Evolutionary conservation across 106 monocot genomes (phyloP).

Genomic region (Allium fistulosum): DNA sequence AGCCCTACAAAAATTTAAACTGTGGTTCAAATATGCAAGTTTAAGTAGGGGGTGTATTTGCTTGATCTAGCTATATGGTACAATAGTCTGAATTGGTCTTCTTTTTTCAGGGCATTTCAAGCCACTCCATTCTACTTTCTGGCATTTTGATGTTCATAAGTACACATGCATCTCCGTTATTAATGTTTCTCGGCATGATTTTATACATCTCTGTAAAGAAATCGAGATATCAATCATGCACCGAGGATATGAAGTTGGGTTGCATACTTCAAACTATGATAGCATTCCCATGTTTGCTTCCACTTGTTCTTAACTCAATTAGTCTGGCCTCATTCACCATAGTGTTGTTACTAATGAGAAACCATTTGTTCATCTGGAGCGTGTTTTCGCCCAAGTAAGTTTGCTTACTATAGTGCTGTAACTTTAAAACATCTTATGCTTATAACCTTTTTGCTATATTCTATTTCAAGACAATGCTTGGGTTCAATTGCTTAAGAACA

Average conservation of each 20-base stretch:
- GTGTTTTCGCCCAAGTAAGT: slow-evolving; percentile 99
- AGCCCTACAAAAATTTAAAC: too few species aligned
- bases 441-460: too few species aligned
- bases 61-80: too few species aligned
- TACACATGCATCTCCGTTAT: slow-evolving; percentile 68
- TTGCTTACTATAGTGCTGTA: neutral
- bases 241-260: slow-evolving; percentile 17
- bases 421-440: neutral
- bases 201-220: slow-evolving; percentile 37
- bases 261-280: slow-evolving; percentile 32
- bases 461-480: too few species aligned
- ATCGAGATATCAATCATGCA: slow-evolving; percentile 6
- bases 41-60: neutral
- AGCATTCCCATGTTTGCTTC: slow-evolving; percentile 70
- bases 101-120: slow-evolving; percentile 72
- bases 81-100: too few species aligned
- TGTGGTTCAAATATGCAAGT: too few species aligned
- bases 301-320: slow-evolving; percentile 72
- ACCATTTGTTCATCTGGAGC: slow-evolving; percentile 96
- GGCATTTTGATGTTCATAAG: slow-evolving; percentile 86
- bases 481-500: too few species aligned
- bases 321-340: slow-evolving; percentile 69
- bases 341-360: slow-evolving; percentile 76
- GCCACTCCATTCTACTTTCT: slow-evolving; percentile 65
- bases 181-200: slow-evolving; percentile 53